These are phyloP conservation scores for Primulina huaijiensis DNA, from an alignment of 257 asterid species.

Conservation along the genomic window DNA sequence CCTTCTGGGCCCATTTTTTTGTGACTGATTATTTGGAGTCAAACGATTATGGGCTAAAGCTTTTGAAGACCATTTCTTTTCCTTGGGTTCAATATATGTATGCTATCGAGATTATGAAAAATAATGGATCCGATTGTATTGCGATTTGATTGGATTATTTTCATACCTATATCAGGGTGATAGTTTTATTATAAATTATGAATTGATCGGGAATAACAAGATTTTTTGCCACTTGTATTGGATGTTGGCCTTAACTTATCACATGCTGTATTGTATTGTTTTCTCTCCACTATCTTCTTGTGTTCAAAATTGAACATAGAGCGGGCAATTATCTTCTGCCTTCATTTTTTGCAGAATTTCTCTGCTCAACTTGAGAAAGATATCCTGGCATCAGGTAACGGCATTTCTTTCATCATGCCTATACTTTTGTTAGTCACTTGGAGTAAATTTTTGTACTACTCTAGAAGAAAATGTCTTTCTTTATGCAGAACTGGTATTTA, in stretches of 20 bases:
- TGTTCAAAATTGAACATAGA: background rate
- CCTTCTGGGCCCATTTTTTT: conserved; percentile 20
- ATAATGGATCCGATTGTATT: too few species aligned
- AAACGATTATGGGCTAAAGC: background rate
- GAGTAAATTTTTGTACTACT: conserved; percentile 1
- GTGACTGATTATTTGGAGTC: conserved; percentile 1
- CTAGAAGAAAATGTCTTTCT: background rate
- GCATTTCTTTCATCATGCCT: conserved; percentile 18
- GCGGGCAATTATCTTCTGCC: conserved; percentile 21
- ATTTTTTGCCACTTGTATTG: background rate
- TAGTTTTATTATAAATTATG: background rate
- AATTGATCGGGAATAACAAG: background rate
- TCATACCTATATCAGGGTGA: background rate
- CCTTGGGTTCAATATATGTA: conserved; percentile 12
- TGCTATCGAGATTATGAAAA: background rate
- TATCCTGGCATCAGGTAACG: conserved; percentile 79
- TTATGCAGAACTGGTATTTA: background rate
- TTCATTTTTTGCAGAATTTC: conserved; percentile 53
- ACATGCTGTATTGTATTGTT: background rate
- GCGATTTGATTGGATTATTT: background rate
- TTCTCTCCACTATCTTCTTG: background rate
- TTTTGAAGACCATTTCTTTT: conserved; percentile 13
- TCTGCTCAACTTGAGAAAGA: conserved; percentile 91
- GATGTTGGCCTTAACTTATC: background rate
- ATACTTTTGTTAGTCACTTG: conserved; percentile 3